Percentiles rank a stretch among this genome's conserved stretches.
Evolutionary conservation across 257 asterid species (phyloP).

Genomic region (Solanum habrochaites): DNA sequence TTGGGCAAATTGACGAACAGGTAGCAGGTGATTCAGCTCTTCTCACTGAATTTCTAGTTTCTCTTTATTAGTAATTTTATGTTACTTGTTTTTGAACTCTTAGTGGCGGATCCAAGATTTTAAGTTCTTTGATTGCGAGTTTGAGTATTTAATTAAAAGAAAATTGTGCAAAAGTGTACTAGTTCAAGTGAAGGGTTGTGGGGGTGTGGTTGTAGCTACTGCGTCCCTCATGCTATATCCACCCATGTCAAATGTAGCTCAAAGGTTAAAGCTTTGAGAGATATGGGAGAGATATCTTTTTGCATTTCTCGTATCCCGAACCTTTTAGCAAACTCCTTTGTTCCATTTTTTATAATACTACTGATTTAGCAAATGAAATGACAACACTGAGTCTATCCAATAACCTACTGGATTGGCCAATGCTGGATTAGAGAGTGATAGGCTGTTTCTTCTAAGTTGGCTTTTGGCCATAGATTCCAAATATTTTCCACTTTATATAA

Average conservation of each 20-base stretch:
- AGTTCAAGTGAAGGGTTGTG: background rate
- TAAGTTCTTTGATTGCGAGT: background rate
- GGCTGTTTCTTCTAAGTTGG: background rate
- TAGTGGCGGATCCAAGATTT: background rate
- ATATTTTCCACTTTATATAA: background rate
- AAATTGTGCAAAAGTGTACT: background rate
- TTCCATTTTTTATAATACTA: no score
- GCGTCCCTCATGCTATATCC: background rate
- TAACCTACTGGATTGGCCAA: no score
- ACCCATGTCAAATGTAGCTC: background rate
- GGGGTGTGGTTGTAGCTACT: background rate
- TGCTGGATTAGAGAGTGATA: background rate
- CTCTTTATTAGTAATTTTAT: background rate
- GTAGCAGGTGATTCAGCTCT: background rate
- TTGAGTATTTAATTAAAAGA: background rate
- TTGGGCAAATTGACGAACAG: background rate
- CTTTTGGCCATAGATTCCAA: background rate
- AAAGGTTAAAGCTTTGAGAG: background rate
- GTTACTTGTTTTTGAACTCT: background rate
- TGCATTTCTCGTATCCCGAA: no score
- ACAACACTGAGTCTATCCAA: background rate
- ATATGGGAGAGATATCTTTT: no score
- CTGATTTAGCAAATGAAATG: no score
- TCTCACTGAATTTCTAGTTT: background rate
- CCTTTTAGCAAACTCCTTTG: no score